Evolutionary conservation across 805 yeast genomes (phyloP).

Genomic region (Candida nitratophila): DNA sequence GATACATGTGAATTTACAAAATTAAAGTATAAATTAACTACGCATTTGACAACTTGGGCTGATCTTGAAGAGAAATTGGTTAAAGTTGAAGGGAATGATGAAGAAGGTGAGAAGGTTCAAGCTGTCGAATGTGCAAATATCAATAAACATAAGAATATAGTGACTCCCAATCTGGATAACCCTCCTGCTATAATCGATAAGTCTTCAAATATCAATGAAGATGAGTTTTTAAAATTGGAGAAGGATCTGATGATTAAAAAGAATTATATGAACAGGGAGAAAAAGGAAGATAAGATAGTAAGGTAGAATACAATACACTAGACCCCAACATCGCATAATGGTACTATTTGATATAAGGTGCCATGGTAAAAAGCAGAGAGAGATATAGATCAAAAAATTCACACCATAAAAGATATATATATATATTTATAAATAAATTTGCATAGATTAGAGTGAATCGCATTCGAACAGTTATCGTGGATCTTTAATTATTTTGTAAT

Average conservation of each 20-base stretch:
- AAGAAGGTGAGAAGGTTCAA: background rate
- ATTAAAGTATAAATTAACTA: constrained; percentile 45
- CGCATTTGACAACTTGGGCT: constrained; percentile 68
- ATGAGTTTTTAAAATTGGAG: background rate
- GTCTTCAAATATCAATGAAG: background rate
- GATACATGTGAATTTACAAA: background rate
- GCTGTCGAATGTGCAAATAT: background rate
- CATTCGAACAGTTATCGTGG: too few relatives aligned
- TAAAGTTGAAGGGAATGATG: background rate
- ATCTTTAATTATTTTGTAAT: too few relatives aligned
- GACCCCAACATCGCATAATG: too few relatives aligned
- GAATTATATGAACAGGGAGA: background rate
- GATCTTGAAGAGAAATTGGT: constrained; percentile 30
- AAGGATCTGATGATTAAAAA: background rate
- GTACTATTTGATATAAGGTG: too few relatives aligned
- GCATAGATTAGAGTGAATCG: too few relatives aligned
- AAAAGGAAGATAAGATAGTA: background rate
- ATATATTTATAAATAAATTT: too few relatives aligned
- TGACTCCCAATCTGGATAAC: too few relatives aligned
- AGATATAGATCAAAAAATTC: too few relatives aligned
- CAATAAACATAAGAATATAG: too few relatives aligned
- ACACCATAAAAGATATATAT: too few relatives aligned
- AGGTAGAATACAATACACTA: background rate
- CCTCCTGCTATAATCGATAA: too few relatives aligned
- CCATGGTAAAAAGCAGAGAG: too few relatives aligned